Percentiles rank a stretch among this genome's conserved stretches.
These are phyloP conservation scores for Fusarium sp. DNA, from an alignment of 2,329 filamentous ascomycete species.

Conservation along the genomic window DNA sequence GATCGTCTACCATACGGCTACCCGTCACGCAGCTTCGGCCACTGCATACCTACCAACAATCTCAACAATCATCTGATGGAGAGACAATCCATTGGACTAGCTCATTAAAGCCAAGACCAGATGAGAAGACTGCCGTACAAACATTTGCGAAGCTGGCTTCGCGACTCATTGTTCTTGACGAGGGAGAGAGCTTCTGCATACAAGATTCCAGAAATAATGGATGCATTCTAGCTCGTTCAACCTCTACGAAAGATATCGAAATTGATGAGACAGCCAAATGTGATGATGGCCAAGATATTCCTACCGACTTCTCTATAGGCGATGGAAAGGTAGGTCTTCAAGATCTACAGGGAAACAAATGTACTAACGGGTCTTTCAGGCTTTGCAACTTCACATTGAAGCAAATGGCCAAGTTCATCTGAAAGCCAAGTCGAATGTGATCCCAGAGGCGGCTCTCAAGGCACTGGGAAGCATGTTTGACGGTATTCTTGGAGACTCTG, in stretches of 20 bases:
- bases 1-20: not conserved
- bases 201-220: not conserved
- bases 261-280: not conserved
- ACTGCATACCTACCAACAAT: conserved; percentile 11
- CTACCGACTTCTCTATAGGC: conserved; percentile 22
- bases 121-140: not conserved
- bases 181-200: conserved; percentile 12
- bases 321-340: conserved; percentile 21
- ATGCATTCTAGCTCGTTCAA: not conserved
- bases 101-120: not conserved
- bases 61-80: not conserved
- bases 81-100: conserved; percentile 4
- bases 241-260: fast-evolving
- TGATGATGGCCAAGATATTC: not conserved
- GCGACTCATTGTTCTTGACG: not conserved
- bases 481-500: not conserved
- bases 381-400: not conserved
- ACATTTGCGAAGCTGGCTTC: conserved; percentile 14
- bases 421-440: not conserved
- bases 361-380: not conserved
- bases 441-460: not conserved
- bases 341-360: too few species aligned
- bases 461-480: conserved; percentile 11
- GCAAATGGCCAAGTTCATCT: not conserved
- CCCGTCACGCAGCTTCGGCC: conserved; percentile 32